Base-by-base conservation (phyloP, 1,139 yeast species). In the Kodamaea alishanica region DNA sequence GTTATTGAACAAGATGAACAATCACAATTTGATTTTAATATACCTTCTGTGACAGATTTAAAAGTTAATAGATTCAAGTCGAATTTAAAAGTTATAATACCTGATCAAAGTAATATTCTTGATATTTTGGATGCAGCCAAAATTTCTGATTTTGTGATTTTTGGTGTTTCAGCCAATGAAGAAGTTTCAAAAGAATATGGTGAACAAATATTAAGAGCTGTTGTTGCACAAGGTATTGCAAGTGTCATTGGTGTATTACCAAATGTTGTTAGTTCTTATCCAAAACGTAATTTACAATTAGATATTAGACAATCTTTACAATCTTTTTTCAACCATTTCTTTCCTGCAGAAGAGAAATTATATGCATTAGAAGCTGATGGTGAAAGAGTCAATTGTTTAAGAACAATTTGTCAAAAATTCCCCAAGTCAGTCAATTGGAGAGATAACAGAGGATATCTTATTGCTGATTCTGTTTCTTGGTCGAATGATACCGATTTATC, bases 381-480 rank as follows among this genome's bases (percentile, higher is more conserved):
- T 2, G 98, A 92, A 48, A 74, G 85, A 20, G 49, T 75, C 26
- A 86, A 84, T 53, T 81, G 89, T 38, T 69, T 85, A 29, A 77
- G 98, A 56, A 69, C 73, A 2, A 54, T 94, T 29, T 85, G 96
- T 55, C 97, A 92, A 55, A 86, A 82, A 60, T 77, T 81, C 54
- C 98, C 98, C 24, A 83, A 82, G 56, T 80, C 88, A 2, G 71
- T 94, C 31, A 75, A 77, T 28, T 94, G 98, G 98, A 81, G 98
- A 65, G 97, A 92, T 51, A 67, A 81, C 23, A 74, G 98, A 57
- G 94, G 96, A 6, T 94, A 90, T 65, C 41, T 92, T 46, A 73
- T 92, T 12, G 94, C 95, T 1, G 95, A 88, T 49, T 54, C 62
- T 2, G 70, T 80, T 1, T 60, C 63, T 28, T 82, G 77, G 71